Evolutionary conservation across 371 early-diverging fungal genomes (phyloP), one percentile per base, ranked within the genome.

Genomic region (Mucor piriformis): DNA sequence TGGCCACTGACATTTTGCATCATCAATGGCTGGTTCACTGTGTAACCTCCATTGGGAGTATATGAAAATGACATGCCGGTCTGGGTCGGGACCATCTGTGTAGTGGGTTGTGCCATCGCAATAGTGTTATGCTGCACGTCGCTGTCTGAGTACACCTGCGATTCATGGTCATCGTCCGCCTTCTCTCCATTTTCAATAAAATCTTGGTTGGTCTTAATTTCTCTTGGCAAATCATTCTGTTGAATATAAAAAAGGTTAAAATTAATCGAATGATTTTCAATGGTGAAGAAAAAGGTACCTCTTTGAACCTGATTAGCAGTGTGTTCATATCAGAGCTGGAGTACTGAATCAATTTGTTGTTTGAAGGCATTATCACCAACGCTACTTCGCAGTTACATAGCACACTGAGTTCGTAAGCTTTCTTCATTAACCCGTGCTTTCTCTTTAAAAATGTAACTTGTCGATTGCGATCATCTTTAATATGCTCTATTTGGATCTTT

Each of bases 361-460:
- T 93, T 25, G 89, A 86, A 49, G 72, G 72, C 63, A 91, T 89
- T 77, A 97, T 95, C 61, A 97, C 93, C 10, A 97, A 79, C 0
- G 92, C 95, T 35, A 99, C 92, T 72, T 99, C 97, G 74, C 97
- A 95, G 67, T 94, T 95, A 81, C 99, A 99, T 23, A 99, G 86
- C 1, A 96, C 93, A 64, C 89, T 89, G 20, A 99, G 88, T 75
- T 99, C 99, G 80, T 95, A 96, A 1, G 99, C 98, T 77, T 99
- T 99, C 79, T 99, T 99, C 93, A 99, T 95, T 49, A 99, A 83
- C 12, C 99, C 99, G 58, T 91, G 88, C 80, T 99, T 99, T 65
- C 99, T 87, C 74, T 99, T 99, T 54, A 92, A 84, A 79, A 99
- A 99, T 7, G 99, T 68, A n/a, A 68, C 69, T 82, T 95, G 95